Conservation (phyloP, 2,329 filamentous ascomycete species). For the Neofusicoccum kwambonambiense region DNA sequence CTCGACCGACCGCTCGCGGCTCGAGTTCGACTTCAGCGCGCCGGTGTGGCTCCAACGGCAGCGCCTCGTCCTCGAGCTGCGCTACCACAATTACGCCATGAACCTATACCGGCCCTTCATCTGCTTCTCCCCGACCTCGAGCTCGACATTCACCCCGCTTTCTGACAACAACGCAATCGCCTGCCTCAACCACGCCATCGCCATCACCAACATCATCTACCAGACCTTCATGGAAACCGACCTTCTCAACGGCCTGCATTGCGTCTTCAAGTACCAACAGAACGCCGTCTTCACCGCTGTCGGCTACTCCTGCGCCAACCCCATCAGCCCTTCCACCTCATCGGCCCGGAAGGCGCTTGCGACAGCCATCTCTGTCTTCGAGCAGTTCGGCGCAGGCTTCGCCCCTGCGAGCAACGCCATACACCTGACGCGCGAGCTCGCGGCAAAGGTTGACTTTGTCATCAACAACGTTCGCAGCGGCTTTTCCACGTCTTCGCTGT, state of each 20-base stretch:
- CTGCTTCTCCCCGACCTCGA: constrained; percentile 16
- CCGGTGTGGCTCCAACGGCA: constrained; percentile 20
- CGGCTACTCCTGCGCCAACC: constrained; percentile 43
- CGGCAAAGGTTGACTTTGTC: neutral
- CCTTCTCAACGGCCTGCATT: constrained; percentile 34
- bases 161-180: constrained; percentile 21
- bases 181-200: constrained; percentile 25
- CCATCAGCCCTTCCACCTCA: constrained; percentile 27
- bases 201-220: constrained; percentile 24
- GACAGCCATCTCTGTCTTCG: neutral
- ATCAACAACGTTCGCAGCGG: neutral
- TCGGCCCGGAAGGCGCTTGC: neutral
- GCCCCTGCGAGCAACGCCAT: neutral
- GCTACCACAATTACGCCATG: constrained; percentile 28
- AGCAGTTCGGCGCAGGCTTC: neutral
- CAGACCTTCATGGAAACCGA: constrained; percentile 22
- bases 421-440: neutral
- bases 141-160: constrained; percentile 1
- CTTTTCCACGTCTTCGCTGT: neutral
- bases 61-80: constrained; percentile 26
- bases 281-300: constrained; percentile 42
- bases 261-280: constrained; percentile 47
- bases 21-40: constrained; percentile 17
- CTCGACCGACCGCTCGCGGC: constrained; percentile 22
- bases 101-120: constrained; percentile 29